Base-by-base conservation (phyloP, 495 filamentous ascomycete genomes). In the Lepidopterella palustris region DNA sequence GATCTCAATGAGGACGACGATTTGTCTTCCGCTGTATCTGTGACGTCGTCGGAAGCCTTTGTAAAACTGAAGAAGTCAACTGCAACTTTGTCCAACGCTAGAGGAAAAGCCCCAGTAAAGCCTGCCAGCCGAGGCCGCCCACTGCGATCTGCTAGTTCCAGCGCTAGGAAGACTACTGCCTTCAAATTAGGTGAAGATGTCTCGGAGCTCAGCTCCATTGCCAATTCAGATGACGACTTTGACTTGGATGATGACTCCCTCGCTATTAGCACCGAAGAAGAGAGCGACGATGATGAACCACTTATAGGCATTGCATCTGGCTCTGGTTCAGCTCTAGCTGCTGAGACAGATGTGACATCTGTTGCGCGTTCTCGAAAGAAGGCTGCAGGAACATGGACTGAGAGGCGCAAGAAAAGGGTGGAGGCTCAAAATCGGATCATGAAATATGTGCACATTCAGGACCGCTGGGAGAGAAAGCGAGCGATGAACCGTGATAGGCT, bases 401-500 rank as follows among this genome's bases (percentile, higher is more conserved):
- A 51, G 55, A 58, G 45, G 32, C n/a, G 21, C 18, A 58, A 59
- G 59, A 28, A 64, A 4, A 57, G 55, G 53, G 26, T 25, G 10
- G 60, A 42, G 13, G 20, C 23, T 27, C 25, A 2, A 0, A 5
- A 27, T 31, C 60, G 59, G 35, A 35, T 61, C 4, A 18, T 31
- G 2, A 21, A 40, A 32, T 67, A 57, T 25, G 64, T 67, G 25
- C 64, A 66, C 42, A 67, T 68, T 23, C 48, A 40, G 40, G 64
- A 72, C 56, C 65, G 74, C 60, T 60, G 55, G 53, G 58, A 68
- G 57, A 57, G 62, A 24, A 64, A 66, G 68, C 57, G 73, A 54
- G 70, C 65, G n/a, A 75, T 70, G 65, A 83, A 86, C 63, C 79
- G 84, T 18, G 71, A 73, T 58, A 85, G 84, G 56, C 83, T 97